A percentile compares a stretch with the other conserved stretches of the same genome.
These are phyloP conservation scores for Pyrrhoderma noxium DNA, from an alignment of 1,284 basidiomycete genomes.

Conservation along the genomic window DNA sequence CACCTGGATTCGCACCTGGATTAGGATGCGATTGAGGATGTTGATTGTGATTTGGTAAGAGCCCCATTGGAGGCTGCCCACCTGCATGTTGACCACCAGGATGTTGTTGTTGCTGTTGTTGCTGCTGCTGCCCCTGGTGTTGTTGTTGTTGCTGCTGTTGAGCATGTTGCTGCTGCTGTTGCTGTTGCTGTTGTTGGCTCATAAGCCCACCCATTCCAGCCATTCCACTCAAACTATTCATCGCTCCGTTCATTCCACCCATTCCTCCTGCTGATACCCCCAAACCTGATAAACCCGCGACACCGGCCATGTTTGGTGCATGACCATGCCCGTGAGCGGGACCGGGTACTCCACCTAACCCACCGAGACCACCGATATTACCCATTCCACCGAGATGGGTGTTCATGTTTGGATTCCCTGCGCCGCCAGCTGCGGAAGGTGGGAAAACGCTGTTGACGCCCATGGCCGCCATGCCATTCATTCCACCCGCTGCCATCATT, in stretches of 20 bases:
- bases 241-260: too few relatives aligned
- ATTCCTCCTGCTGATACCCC: too few relatives aligned
- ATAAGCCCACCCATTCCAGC: too few relatives aligned
- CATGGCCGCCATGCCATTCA: not conserved
- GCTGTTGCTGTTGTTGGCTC: too few relatives aligned
- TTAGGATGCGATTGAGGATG: conserved; percentile 26
- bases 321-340: not conserved
- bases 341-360: not conserved
- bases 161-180: too few relatives aligned
- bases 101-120: conserved; percentile 24
- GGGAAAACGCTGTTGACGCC: conserved; percentile 11
- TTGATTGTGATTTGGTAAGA: conserved; percentile 32
- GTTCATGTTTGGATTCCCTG: not conserved
- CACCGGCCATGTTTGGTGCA: not conserved
- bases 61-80: conserved; percentile 27
- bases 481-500: too few relatives aligned
- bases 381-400: conserved; percentile 5
- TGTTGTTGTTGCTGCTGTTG: not conserved
- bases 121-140: not conserved
- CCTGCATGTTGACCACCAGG: conserved; percentile 28
- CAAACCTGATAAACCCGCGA: too few relatives aligned
- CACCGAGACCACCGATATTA: conserved; percentile 8
- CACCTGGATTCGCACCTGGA: too few relatives aligned
- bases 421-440: conserved; percentile 1
- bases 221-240: too few relatives aligned